phyloP scores from a whole-genome alignment of 305 asterid genomes.

The Solanum aculeatissimum region DNA sequence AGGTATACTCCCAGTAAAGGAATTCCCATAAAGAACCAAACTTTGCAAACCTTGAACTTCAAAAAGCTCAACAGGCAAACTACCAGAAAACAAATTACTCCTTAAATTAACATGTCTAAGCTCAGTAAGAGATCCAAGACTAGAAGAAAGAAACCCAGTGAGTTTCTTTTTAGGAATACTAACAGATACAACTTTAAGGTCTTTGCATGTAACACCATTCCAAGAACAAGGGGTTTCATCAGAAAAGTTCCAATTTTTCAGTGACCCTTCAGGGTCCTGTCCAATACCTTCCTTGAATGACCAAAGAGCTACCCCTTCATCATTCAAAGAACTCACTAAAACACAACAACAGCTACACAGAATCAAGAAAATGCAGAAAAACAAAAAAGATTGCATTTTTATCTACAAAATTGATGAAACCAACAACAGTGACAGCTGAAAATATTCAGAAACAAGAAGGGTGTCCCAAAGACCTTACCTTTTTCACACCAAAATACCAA shows the following conservation, averaged over 20 bases:
- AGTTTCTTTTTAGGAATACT: slow-evolving; percentile 77
- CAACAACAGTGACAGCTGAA: not conserved
- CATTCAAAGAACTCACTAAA: slow-evolving; percentile 48
- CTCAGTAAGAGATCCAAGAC: slow-evolving; percentile 68
- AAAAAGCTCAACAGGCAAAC: slow-evolving; percentile 40
- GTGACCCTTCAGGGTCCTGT: slow-evolving; percentile 65
- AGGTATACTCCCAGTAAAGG: slow-evolving; percentile 57
- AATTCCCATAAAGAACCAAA: slow-evolving; percentile 79
- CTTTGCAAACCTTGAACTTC: slow-evolving; percentile 61
- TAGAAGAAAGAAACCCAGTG: slow-evolving; percentile 50
- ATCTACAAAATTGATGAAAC: not conserved
- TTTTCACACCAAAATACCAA: not conserved
- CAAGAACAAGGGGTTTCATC: slow-evolving; percentile 86
- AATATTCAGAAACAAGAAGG: not conserved
- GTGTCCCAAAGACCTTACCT: not conserved
- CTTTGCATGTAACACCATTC: slow-evolving; percentile 83
- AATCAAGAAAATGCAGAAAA: slow-evolving; percentile 20
- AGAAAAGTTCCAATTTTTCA: slow-evolving; percentile 58
- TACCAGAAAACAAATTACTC: slow-evolving; percentile 53
- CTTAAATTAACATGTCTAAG: slow-evolving; percentile 79
- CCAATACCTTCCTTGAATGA: slow-evolving; percentile 53
- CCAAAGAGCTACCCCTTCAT: slow-evolving; percentile 58
- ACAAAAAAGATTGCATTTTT: slow-evolving; percentile 25
- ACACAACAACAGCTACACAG: slow-evolving; percentile 11
- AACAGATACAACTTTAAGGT: slow-evolving; percentile 54